Evolutionary conservation across 2,329 filamentous ascomycete genomes (phyloP), one percentile per base, ranked within the genome.

Genomic region (Monosporascus sp.): DNA sequence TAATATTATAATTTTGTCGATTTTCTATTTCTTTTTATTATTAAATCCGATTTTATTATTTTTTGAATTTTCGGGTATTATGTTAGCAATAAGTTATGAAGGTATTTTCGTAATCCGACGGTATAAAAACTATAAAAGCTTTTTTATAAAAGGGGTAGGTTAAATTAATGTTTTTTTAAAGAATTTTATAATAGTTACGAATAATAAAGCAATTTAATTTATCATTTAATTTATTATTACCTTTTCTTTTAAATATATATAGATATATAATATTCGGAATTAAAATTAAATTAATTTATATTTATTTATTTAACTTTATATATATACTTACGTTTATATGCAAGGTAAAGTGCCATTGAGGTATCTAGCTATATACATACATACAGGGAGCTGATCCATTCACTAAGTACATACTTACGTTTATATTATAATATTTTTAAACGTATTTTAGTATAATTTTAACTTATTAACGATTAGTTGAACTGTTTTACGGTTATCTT

Each of bases 41-140:
- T 38, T 34, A 8, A 17, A 34, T 7, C 17, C 9, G 4, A 24
- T 37, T 50, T 7, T 40, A 20, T 38, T 20, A 22, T 4, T 37
- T 19, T 11, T 85, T 78, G 69, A 70, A 81, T 46, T 46, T 20
- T 46, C 26, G 26, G n/a, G n/a, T 22, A 26, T 24, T 46, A 24
- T 11, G n/a, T 46, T 46, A 46, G 24, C 24, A 46, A 22, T 7
- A 22, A 14, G 19, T 46, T 46, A 46, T 46, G 3, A 3, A 20
- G 43, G 43, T 41, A 41, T 41, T 41, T 41, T 6, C 22, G 22
- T 41, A 41, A 16, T 6, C 38, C 17, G 38, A n/a, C 22, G 7
- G 38, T 16, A 16, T 41, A 41, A 41, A 41, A 41, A n/a, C n/a
- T 16, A 5, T 20, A 20, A 20, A 20, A 41, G n/a, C 22, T 41